Evolutionary conservation across 768 basidiomycete genomes (phyloP).

Genomic region (Suillus weaverae): DNA sequence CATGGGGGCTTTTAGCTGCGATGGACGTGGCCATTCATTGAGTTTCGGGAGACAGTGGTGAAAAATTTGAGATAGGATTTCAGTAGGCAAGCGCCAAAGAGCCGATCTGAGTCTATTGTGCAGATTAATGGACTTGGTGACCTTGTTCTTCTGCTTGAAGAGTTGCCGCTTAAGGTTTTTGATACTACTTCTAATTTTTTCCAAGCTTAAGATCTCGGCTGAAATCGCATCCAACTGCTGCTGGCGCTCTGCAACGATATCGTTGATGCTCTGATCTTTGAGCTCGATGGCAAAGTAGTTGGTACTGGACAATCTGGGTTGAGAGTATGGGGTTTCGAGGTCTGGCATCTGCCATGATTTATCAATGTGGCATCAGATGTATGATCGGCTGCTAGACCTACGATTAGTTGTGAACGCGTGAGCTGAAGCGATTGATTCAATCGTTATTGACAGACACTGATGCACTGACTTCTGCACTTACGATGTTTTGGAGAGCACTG

Average conservation of each 20-base stretch:
- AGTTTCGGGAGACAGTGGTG: constrained; percentile 31
- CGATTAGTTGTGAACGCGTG: not conserved
- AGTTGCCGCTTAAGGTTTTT: constrained; percentile 12
- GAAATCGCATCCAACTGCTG: constrained; percentile 17
- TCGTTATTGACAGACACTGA: not conserved
- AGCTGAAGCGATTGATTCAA: not conserved
- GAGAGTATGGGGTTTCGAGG: constrained; percentile 21
- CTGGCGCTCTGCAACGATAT: constrained; percentile 19
- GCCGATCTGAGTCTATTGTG: constrained; percentile 25
- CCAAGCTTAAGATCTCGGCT: constrained; percentile 14
- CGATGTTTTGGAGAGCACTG: not conserved
- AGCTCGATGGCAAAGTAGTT: constrained; percentile 18
- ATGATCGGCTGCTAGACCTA: too few relatives aligned
- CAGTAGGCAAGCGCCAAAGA: constrained; percentile 44
- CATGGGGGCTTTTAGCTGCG: constrained; percentile 32
- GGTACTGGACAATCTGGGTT: constrained; percentile 5
- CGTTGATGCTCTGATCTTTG: constrained; percentile 15
- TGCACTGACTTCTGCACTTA: not conserved
- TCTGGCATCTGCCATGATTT: constrained; percentile 8
- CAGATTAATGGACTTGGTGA: constrained; percentile 17
- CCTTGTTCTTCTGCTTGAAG: constrained; percentile 15
- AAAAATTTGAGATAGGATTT: constrained; percentile 50
- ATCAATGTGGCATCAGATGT: too few relatives aligned
- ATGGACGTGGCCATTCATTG: not conserved
- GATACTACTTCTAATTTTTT: constrained; percentile 16